phyloP scores from a whole-genome alignment of 805 yeast species.

The Schizosaccharomyces osmophilus region DNA sequence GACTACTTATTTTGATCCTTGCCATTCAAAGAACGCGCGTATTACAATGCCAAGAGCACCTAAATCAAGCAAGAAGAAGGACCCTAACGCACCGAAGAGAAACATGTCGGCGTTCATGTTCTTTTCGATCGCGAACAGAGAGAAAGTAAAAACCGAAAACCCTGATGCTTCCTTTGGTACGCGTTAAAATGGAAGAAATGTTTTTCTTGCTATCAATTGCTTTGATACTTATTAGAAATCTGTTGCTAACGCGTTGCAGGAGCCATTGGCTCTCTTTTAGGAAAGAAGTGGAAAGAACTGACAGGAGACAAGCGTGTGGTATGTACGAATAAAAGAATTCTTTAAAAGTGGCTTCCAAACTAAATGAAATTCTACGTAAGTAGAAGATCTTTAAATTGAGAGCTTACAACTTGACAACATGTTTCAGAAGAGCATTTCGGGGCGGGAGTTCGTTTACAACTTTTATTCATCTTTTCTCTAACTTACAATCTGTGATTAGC shows the following conservation, averaged over 20 bases:
- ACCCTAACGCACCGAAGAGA: slow-evolving; percentile 98
- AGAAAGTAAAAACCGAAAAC: slow-evolving; percentile 80
- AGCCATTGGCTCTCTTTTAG: slow-evolving; percentile 81
- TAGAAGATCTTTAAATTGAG: not conserved
- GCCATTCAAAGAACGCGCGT: not conserved
- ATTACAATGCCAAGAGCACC: not conserved
- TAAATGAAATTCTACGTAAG: not conserved
- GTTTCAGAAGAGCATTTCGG: not conserved
- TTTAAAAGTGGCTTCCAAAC: not conserved
- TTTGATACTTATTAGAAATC: not conserved
- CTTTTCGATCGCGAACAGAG: slow-evolving; percentile 95
- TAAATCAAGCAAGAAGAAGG: slow-evolving; percentile 12
- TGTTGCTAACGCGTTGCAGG: slow-evolving; percentile 7
- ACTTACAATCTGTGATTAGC: not conserved
- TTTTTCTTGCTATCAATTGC: not conserved
- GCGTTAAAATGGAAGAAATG: not conserved
- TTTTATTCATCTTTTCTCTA: not conserved
- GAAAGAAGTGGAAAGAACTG: slow-evolving; percentile 91
- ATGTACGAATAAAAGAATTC: slow-evolving; percentile 11
- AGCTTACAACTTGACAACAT: too few species aligned
- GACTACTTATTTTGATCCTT: not conserved
- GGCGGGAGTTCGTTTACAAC: not conserved
- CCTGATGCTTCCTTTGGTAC: slow-evolving; percentile 80
- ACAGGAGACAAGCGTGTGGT: slow-evolving; percentile 63
- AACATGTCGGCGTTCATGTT: slow-evolving; percentile 96